Evolutionary conservation across 306 rosid genomes (phyloP), one percentile per base, ranked within the genome.

Genomic region (Fagus crenata): DNA sequence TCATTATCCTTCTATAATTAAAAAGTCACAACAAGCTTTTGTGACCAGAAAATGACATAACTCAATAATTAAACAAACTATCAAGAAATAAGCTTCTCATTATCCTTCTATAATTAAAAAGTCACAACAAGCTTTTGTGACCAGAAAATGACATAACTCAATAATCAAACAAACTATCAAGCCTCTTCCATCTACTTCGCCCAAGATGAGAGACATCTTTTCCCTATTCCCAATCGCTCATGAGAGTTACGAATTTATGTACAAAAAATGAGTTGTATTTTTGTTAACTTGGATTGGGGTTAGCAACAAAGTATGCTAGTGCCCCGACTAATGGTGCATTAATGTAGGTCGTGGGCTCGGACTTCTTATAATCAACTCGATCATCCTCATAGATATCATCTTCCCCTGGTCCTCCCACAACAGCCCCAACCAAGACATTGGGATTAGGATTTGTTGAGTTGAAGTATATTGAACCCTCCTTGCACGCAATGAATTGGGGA

Each of bases 281-380:
- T 28, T 40, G 33, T 72, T 22, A 87, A 78, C 17, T 71, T 64
- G 82, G 81, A 71, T 78, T 78, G 53, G 92, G 96, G 67, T 92
- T 92, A 49, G 92, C 96, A 60, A 58, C 87, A 61, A 95, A 88
- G 69, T 84, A 95, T 9, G 98, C 95, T 33, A 92, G 81, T 9
- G 59, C 90, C 43, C 97, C 98, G 59, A 95, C 93, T 70, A 95
- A 95, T 2, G 98, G 98, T 28, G 98, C 98, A 81, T 95, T 95
- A 40, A 95, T 95, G 28, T 92, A 95, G 0, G 98, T 95, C 3
- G 98, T 95, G 1, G 98, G 98, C 77, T 95, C 98, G 1, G 97
- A 90, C 69, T 84, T 86, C 53, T 81, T 84, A 73, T 84, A 92
- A 85, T 92, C 96, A 18, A 59, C 95, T 6, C 98, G 87, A 39